Percentiles rank a stretch among this genome's conserved stretches.
Evolutionary conservation across 2,329 filamentous ascomycete species (phyloP).

Genomic region (Colletotrichum lindemuthianum): DNA sequence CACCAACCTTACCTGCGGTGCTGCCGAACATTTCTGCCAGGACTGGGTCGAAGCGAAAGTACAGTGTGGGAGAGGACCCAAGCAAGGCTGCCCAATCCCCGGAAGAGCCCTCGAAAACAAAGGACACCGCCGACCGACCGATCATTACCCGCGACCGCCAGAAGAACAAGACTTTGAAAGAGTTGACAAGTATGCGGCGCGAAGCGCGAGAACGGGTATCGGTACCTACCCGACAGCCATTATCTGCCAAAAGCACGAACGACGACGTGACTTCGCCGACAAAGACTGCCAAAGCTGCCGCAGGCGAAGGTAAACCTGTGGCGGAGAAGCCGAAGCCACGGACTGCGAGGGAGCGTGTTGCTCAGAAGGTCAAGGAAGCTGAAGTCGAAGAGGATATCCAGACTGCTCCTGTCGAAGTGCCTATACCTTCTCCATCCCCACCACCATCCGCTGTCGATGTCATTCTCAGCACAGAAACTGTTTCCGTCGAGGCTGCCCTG

Average conservation of each 20-base stretch:
- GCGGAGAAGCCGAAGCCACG: constrained; percentile 46
- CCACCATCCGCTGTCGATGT: constrained; percentile 27
- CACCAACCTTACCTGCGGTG: constrained; percentile 6
- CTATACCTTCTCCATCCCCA: constrained; percentile 9
- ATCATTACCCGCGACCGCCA: constrained; percentile 41
- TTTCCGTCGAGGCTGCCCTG: constrained; percentile 52
- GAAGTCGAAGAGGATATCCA: constrained; percentile 12
- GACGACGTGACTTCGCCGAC: constrained; percentile 68
- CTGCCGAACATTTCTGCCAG: constrained; percentile 45
- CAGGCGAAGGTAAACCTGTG: constrained; percentile 33
- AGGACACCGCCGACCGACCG: constrained; percentile 39
- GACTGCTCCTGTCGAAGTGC: constrained; percentile 10
- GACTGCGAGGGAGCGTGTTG: constrained; percentile 37
- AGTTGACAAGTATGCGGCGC: constrained; percentile 53
- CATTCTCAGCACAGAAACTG: constrained; percentile 40
- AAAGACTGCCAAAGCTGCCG: constrained; percentile 53
- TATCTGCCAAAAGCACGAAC: constrained; percentile 69
- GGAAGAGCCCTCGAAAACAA: constrained; percentile 43
- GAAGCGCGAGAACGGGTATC: constrained; percentile 49
- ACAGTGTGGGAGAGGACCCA: constrained; percentile 64
- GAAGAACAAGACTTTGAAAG: constrained; percentile 57
- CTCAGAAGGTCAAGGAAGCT: constrained; percentile 44
- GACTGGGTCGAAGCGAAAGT: constrained; percentile 67
- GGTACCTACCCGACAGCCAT: constrained; percentile 55
- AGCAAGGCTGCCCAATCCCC: constrained; percentile 36